These are phyloP conservation scores for Suhomyces bokatorum DNA, from an alignment of 1,139 yeast genomes.

Conservation along the genomic window DNA sequence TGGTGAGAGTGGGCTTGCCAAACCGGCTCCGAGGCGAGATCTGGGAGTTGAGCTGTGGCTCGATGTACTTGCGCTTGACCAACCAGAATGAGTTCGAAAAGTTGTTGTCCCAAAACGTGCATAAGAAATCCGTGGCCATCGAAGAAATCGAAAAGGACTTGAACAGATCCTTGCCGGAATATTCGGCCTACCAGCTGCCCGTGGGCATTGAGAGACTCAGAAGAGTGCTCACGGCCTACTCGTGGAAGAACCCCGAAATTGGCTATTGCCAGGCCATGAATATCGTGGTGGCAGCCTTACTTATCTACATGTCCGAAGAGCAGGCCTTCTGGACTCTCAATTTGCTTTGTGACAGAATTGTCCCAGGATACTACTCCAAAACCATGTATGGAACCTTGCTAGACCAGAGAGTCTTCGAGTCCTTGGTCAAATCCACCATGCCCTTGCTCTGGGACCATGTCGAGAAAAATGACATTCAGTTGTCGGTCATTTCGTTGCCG, in stretches of 20 bases:
- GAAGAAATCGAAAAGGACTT: constrained; percentile 97
- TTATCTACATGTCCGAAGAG: constrained; percentile 94
- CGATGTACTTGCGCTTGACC: constrained; percentile 71
- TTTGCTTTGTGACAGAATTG: constrained; percentile 77
- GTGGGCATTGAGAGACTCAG: constrained; percentile 86
- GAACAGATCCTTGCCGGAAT: constrained; percentile 92
- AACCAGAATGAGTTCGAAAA: constrained; percentile 59
- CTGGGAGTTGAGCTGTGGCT: constrained; percentile 93
- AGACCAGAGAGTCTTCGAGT: constrained; percentile 92
- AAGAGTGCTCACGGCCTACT: constrained; percentile 86
- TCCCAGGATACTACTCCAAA: constrained; percentile 95
- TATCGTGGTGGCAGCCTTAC: constrained; percentile 89
- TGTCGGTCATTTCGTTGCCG: constrained; percentile 92
- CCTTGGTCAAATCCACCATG: constrained; percentile 84
- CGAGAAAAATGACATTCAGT: constrained; percentile 74
- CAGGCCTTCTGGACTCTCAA: constrained; percentile 95
- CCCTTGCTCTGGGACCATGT: constrained; percentile 89
- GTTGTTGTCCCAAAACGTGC: constrained; percentile 59
- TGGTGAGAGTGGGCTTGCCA: constrained; percentile 88
- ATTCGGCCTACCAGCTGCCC: constrained; percentile 83
- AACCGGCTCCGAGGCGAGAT: constrained; percentile 90
- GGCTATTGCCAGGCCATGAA: constrained; percentile 99
- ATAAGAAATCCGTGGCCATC: constrained; percentile 74
- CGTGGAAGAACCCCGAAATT: constrained; percentile 96
- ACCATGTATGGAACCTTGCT: constrained; percentile 97